phyloP scores from a whole-genome alignment of 2,329 filamentous ascomycete genomes.

The Falciphora oryzae region DNA sequence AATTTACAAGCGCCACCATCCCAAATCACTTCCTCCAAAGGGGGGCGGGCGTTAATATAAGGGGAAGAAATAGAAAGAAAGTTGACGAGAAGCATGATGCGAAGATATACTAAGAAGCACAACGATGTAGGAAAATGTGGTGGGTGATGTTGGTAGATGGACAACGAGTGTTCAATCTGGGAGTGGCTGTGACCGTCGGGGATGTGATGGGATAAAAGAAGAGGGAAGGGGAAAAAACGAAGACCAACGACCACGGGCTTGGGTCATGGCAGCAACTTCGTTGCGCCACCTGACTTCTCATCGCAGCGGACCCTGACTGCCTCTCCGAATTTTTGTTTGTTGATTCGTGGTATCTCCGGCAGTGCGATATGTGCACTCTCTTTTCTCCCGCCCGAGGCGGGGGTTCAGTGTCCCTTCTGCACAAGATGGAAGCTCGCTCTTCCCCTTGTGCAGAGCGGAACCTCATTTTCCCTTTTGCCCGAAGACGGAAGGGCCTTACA shows the following conservation, averaged over 20 bases:
- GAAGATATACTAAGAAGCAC: background rate
- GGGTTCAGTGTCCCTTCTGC: background rate
- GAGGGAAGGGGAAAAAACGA: background rate
- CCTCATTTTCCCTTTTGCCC: background rate
- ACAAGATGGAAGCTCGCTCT: background rate
- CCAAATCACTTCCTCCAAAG: background rate
- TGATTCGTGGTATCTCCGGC: no score
- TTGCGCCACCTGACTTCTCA: background rate
- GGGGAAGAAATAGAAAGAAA: background rate
- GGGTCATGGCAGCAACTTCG: background rate
- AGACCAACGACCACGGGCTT: background rate
- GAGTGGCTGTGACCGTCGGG: background rate
- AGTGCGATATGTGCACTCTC: background rate
- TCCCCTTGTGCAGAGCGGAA: background rate
- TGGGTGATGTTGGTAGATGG: background rate
- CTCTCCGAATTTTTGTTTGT: background rate
- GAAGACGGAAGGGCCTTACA: background rate
- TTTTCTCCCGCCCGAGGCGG: background rate
- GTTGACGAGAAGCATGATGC: background rate
- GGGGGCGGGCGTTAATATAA: background rate
- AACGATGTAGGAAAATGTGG: background rate
- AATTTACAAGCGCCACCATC: slow-evolving; percentile 1
- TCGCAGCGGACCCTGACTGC: background rate
- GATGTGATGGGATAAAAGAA: background rate
- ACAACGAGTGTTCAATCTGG: background rate